A percentile compares a stretch with the other conserved stretches of the same genome.
These are phyloP conservation scores for Cladophialophora carrionii DNA, from an alignment of 2,329 filamentous ascomycete genomes.

Conservation along the genomic window DNA sequence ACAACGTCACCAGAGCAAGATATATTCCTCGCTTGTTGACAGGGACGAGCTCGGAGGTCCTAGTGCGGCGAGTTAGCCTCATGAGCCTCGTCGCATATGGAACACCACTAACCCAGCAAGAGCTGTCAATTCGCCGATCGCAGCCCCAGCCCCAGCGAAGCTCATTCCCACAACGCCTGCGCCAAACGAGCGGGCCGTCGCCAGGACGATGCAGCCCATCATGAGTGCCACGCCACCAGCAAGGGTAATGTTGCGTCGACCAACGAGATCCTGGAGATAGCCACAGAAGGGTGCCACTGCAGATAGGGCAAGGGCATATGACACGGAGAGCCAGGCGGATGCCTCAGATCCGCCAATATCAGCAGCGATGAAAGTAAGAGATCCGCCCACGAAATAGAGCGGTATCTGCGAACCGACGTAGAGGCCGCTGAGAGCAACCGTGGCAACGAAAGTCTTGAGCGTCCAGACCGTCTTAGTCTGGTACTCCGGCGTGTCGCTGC, in stretches of 20 bases:
- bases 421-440: conserved; percentile 18
- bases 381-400: conserved; percentile 33
- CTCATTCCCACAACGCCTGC: conserved; percentile 29
- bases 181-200: conserved; percentile 27
- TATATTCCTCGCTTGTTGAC: conserved; percentile 31
- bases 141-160: conserved; percentile 29
- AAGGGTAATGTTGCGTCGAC: conserved; percentile 29
- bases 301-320: conserved; percentile 28
- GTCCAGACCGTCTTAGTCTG: conserved; percentile 28
- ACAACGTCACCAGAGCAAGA: conserved; percentile 27
- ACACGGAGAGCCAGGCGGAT: conserved; percentile 27
- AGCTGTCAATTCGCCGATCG: conserved; percentile 31
- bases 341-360: conserved; percentile 30
- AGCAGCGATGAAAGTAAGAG: conserved; percentile 29
- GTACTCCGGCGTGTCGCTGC: conserved; percentile 18
- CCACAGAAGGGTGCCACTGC: conserved; percentile 32
- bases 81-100: not conserved
- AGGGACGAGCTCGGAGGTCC: conserved; percentile 33
- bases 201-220: conserved; percentile 29
- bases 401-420: conserved; percentile 33
- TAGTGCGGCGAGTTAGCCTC: not conserved
- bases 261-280: conserved; percentile 32
- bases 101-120: conserved; percentile 28
- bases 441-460: conserved; percentile 21
- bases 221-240: conserved; percentile 23